phyloP scores from a whole-genome alignment of 805 yeast species.

The Metschnikowia chrysomelidarum region DNA sequence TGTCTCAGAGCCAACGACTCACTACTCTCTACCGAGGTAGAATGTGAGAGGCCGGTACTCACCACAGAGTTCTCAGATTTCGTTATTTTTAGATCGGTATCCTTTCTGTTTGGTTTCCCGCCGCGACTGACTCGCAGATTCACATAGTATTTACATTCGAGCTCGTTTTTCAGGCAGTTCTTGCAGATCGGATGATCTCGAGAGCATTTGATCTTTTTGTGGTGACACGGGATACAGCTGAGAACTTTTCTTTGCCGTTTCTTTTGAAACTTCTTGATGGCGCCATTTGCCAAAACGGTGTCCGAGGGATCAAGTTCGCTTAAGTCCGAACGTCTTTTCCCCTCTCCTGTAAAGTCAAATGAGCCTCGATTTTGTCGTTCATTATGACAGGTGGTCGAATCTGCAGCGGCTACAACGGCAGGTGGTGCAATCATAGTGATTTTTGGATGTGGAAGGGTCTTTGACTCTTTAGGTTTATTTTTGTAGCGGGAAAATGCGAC shows the following conservation, averaged over 20 bases:
- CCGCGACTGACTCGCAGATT: slow-evolving; percentile 55
- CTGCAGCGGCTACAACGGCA: neutral
- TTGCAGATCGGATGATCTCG: slow-evolving; percentile 56
- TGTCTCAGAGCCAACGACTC: neutral
- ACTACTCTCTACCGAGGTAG: too few relatives aligned
- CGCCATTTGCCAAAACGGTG: slow-evolving; percentile 45
- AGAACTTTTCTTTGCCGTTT: slow-evolving; percentile 58
- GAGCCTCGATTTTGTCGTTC: neutral
- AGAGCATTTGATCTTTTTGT: slow-evolving; percentile 63
- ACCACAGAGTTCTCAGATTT: neutral
- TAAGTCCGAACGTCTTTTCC: neutral
- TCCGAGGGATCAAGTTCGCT: neutral
- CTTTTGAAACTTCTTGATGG: slow-evolving; percentile 58
- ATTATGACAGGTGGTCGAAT: neutral
- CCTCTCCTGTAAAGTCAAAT: too few relatives aligned
- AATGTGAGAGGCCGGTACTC: too few relatives aligned
- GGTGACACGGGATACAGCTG: slow-evolving; percentile 58
- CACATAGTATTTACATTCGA: slow-evolving; percentile 54
- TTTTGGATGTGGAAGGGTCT: neutral
- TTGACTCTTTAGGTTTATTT: neutral
- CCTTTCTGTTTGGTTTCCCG: slow-evolving; percentile 22
- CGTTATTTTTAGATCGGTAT: neutral
- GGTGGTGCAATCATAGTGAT: neutral
- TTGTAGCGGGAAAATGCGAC: slow-evolving; percentile 1
- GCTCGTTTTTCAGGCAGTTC: slow-evolving; percentile 47